These are phyloP conservation scores for Holtermanniella nyarrowii DNA, from an alignment of 768 basidiomycete genomes.

Conservation along the genomic window DNA sequence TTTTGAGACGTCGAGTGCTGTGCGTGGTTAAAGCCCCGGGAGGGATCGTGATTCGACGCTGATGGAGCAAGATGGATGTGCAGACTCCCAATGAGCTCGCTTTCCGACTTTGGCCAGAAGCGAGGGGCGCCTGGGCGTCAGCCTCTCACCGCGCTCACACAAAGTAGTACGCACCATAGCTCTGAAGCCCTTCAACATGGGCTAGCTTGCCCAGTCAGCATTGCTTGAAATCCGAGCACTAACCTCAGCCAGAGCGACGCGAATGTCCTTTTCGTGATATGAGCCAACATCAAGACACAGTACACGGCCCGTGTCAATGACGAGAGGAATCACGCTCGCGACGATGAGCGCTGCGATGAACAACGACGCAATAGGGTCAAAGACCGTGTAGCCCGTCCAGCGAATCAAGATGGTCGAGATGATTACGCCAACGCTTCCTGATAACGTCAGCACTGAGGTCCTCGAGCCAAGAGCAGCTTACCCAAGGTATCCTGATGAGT, in stretches of 20 bases:
- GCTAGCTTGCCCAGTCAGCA: slow-evolving; percentile 35
- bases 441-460: neutral
- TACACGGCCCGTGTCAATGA: slow-evolving; percentile 82
- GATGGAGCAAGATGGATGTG: slow-evolving; percentile 74
- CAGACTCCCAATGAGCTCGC: slow-evolving; percentile 76
- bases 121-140: slow-evolving; percentile 70
- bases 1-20: slow-evolving; percentile 40
- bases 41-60: slow-evolving; percentile 50
- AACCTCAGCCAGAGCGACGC: slow-evolving; percentile 43
- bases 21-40: slow-evolving; percentile 42
- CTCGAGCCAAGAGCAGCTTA: neutral
- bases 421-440: slow-evolving; percentile 44
- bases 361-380: slow-evolving; percentile 92
- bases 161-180: neutral
- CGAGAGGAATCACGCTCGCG: slow-evolving; percentile 87
- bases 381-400: slow-evolving; percentile 95
- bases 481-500: slow-evolving; percentile 12
- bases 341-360: slow-evolving; percentile 94
- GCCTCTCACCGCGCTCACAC: too few relatives aligned
- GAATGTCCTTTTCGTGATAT: slow-evolving; percentile 42
- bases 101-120: slow-evolving; percentile 93
- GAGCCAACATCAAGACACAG: slow-evolving; percentile 74
- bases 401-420: slow-evolving; percentile 91
- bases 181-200: neutral
- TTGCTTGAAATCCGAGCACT: slow-evolving; percentile 9